Evolutionary conservation across 306 rosid species (phyloP), one percentile per base, ranked within the genome.

Genomic region (Ormosia semicastrata): DNA sequence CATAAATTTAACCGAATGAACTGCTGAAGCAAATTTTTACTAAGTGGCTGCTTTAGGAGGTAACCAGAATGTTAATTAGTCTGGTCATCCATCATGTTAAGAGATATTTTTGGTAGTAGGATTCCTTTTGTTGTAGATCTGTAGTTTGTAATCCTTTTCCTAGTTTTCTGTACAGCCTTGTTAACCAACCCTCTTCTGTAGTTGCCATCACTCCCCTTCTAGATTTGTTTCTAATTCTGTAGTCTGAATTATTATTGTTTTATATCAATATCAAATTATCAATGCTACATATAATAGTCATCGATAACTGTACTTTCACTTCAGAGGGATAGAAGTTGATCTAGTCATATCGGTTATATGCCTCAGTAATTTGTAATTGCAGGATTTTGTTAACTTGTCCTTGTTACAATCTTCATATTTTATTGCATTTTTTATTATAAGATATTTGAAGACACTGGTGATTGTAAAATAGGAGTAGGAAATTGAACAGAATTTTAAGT

Each of bases 51-150:
- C 86, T 76, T 87, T 84, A 80, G 89, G 72, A 86, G 89, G 89
- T 86, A 79, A 86, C 86, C 78, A 71, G 91, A 81, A 70, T 83
- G 90, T 76, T 78, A 60, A 49, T 84, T 75, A 81, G 77, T 85
- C 85, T 76, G 87, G 90, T 71, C 85, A 59, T 83, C 83, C 46
- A 73, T 76, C 73, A 83, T 62, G 63, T 71, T 54, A 73, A 37
- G 77, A 77, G 71, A 59, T 60, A 81, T 57, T 60, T 70, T 50
- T 66, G 89, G 73, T 6, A 18, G 81, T 84, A 74, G 74, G 89
- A 81, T 73, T 80, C 71, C 72, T 80, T 77, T 81, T 85, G 54
- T 81, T 69, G 66, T 70, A 71, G 84, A 63, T 39, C 43, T 71
- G 71, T 73, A 86, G 66, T 66, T 66, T 82, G 80, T 64, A 52